Evolutionary conservation across 1,284 basidiomycete genomes (phyloP), one percentile per base, ranked within the genome.

Genomic region (Moniliella sp.): DNA sequence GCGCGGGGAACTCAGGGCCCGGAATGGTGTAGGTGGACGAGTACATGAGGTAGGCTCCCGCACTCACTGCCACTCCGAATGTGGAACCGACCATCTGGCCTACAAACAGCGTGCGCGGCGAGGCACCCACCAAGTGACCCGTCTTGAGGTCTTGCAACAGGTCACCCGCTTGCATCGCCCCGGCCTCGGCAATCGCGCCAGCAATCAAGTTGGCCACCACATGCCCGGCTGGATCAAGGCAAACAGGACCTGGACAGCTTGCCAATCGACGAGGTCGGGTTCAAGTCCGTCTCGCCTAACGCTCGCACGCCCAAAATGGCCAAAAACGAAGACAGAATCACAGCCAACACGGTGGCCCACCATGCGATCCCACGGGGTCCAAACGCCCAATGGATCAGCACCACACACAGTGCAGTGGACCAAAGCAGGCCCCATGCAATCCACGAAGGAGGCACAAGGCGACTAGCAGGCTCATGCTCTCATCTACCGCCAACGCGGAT

Each of bases 121-220:
- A 49, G 8, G 57, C 55, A 10, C 50, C 83, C 40, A 72, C 72
- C 32, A 86, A 70, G 13, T 93, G 67, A 0, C 88, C 88, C 1
- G 86, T 93, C 65, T 94, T 94, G 45, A 93, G 67, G 61, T 94
- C 88, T 65, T 94, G 86, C 84, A 94, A 93, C 12, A 94, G 71
- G 60, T 94, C 86, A 11, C 86, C 88, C 5, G 86, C 83, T 74
- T 91, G 83, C 63, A 80, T 79, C 15, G 86, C 86, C 11, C 86
- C 86, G 16, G 86, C 86, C 64, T 94, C 86, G 4, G 83, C 78
- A 10, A 94, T 83, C 19, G 83, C 86, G 7, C 86, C 86, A 2
- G 86, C 86, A 35, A 94, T 81, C 50, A 94, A 77, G 55, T 93
- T 93, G 3, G 86, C 86, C 3, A 93, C 79, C 12, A 91, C 37